A percentile compares a stretch with the other conserved stretches of the same genome.
Evolutionary conservation across 768 basidiomycete species (phyloP).

Genomic region (Megacollybia marginata): DNA sequence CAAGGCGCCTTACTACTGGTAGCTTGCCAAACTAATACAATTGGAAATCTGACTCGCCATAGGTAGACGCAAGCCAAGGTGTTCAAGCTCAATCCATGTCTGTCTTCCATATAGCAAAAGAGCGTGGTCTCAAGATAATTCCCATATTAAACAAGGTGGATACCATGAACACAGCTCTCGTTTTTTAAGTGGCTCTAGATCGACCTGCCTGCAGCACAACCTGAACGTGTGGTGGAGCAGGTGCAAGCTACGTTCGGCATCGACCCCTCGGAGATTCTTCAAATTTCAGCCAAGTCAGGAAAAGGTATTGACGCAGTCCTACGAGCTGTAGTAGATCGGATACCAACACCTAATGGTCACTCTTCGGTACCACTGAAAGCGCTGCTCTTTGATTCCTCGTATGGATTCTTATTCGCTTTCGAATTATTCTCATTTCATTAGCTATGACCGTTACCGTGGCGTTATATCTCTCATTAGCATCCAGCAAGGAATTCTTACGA

Average conservation of each 20-base stretch:
- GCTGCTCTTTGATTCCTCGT: constrained; percentile 92
- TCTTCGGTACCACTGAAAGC: constrained; percentile 60
- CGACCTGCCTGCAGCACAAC: constrained; percentile 86
- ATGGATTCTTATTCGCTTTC: constrained; percentile 18
- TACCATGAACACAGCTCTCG: background rate
- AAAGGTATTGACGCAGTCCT: constrained; percentile 73
- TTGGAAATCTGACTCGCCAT: constrained; percentile 15
- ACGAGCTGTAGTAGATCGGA: constrained; percentile 70
- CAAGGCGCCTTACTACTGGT: constrained; percentile 79
- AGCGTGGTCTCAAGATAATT: constrained; percentile 74
- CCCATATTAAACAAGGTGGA: constrained; percentile 88
- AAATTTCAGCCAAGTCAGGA: constrained; percentile 91
- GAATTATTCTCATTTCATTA: constrained; percentile 20
- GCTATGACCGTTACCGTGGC: constrained; percentile 92
- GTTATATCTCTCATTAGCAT: constrained; percentile 89
- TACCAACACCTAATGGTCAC: constrained; percentile 71
- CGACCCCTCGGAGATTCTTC: constrained; percentile 63
- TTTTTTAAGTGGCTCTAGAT: constrained; percentile 41
- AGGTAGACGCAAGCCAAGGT: constrained; percentile 97
- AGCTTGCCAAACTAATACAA: constrained; percentile 6
- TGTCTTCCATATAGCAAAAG: constrained; percentile 84
- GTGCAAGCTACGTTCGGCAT: constrained; percentile 80
- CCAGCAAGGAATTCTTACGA: constrained; percentile 71
- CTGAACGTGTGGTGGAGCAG: constrained; percentile 71
- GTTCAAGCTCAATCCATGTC: constrained; percentile 97